These are phyloP conservation scores for Lipomyces spencermartinsiae DNA, from an alignment of 805 yeast genomes.

Conservation along the genomic window DNA sequence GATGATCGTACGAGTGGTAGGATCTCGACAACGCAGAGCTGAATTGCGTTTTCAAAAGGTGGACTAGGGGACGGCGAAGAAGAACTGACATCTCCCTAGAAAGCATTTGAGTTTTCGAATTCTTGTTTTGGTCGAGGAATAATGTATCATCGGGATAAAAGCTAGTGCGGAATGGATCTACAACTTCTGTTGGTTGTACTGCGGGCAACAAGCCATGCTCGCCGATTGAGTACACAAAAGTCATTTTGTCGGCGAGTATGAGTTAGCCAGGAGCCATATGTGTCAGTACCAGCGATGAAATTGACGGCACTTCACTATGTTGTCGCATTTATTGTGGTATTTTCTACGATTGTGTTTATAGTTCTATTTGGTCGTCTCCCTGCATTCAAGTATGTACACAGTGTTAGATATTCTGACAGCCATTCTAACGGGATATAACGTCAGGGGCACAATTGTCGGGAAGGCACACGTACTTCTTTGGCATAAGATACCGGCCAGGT, in stretches of 20 bases:
- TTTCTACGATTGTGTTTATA: constrained; percentile 44
- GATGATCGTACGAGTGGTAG: constrained; percentile 47
- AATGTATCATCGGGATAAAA: background rate
- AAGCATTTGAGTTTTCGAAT: background rate
- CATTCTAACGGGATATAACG: background rate
- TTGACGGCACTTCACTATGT: constrained; percentile 35
- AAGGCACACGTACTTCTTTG: constrained; percentile 37
- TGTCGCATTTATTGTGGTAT: constrained; percentile 37
- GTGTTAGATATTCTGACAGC: background rate
- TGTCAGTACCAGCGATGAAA: background rate
- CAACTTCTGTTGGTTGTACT: no score
- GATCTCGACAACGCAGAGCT: background rate
- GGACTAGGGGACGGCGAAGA: background rate
- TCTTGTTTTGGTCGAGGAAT: background rate
- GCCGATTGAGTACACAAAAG: no score
- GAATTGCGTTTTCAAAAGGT: background rate
- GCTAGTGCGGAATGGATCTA: background rate
- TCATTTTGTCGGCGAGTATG: no score
- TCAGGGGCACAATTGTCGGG: constrained; percentile 40
- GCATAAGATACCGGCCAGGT: constrained; percentile 31
- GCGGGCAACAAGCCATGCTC: no score
- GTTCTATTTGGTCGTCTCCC: constrained; percentile 48
- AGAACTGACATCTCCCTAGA: background rate
- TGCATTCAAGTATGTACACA: constrained; percentile 40
- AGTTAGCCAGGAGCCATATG: background rate